phyloP scores from a whole-genome alignment of 371 early-diverging fungal genomes.

The Phascolomyces articulosus region DNA sequence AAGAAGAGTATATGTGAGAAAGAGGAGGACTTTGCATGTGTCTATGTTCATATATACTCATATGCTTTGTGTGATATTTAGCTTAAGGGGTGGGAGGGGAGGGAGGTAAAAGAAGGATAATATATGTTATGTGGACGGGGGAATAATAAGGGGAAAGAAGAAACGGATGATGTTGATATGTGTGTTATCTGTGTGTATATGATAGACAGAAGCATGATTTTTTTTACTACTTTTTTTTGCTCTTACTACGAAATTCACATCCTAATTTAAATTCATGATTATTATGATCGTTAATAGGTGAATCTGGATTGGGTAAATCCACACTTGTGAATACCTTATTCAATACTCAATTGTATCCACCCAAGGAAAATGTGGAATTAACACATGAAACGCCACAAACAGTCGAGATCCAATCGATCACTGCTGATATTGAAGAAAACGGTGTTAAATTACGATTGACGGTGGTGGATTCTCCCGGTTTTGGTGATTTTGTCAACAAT shows the following conservation, averaged over 20 bases:
- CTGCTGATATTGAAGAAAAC: slow-evolving; percentile 81
- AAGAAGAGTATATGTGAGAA: not conserved
- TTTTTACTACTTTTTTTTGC: no score
- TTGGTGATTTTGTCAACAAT: slow-evolving; percentile 95
- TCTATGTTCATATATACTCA: no score
- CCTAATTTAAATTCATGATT: slow-evolving; percentile 4
- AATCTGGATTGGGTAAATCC: slow-evolving; percentile 98
- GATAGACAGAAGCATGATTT: no score
- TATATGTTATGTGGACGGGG: no score
- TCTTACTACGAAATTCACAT: not conserved
- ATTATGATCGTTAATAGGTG: slow-evolving; percentile 44
- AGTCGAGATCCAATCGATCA: slow-evolving; percentile 89
- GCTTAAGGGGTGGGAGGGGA: no score
- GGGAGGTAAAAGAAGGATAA: not conserved
- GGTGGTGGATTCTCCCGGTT: slow-evolving; percentile 93
- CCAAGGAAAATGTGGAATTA: slow-evolving; percentile 75
- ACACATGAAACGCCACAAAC: slow-evolving; percentile 86
- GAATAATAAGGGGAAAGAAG: not conserved
- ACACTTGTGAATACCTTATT: slow-evolving; percentile 99
- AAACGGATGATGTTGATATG: not conserved
- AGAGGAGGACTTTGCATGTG: not conserved
- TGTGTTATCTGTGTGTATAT: not conserved
- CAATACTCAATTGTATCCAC: slow-evolving; percentile 87
- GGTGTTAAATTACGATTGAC: slow-evolving; percentile 92
- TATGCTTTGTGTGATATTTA: no score